A percentile compares a stretch with the other conserved stretches of the same genome.
phyloP scores from a whole-genome alignment of 345 rosid species.

The Syzygium oleosum region DNA sequence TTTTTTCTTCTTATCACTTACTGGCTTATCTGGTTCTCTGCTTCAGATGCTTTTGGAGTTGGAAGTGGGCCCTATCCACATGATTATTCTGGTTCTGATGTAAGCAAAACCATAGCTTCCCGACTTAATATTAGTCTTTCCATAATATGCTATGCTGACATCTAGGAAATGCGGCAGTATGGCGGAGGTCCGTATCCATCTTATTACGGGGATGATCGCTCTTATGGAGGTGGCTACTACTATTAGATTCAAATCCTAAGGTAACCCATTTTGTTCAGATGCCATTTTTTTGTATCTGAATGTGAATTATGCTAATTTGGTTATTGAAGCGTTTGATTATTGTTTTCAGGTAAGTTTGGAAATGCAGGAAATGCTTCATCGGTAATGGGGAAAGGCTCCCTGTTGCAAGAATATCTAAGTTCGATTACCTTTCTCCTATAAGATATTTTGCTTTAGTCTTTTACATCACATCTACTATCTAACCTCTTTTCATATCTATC shows the following conservation, averaged over 20 bases:
- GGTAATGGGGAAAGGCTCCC: conserved; percentile 18
- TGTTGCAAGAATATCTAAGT: conserved; percentile 2
- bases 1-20: background rate
- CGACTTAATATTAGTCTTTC: background rate
- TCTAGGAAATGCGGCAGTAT: conserved; percentile 21
- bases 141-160: background rate
- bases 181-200: conserved; percentile 23
- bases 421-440: background rate
- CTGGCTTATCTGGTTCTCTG: conserved; percentile 8
- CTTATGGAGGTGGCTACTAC: conserved; percentile 40
- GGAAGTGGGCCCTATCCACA: conserved; percentile 23
- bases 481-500: background rate
- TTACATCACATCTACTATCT: background rate
- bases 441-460: background rate
- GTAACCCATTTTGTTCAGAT: background rate
- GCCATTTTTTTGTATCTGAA: background rate
- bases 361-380: conserved; percentile 14
- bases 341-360: conserved; percentile 29
- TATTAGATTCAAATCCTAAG: conserved; percentile 10
- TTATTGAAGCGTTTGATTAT: background rate
- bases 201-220: conserved; percentile 25
- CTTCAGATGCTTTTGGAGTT: conserved; percentile 32
- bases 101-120: conserved; percentile 18
- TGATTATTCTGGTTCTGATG: conserved; percentile 41
- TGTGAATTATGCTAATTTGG: background rate